These are phyloP conservation scores for Talaromyces sp. DNA, from an alignment of 2,329 filamentous ascomycete species.

Conservation along the genomic window DNA sequence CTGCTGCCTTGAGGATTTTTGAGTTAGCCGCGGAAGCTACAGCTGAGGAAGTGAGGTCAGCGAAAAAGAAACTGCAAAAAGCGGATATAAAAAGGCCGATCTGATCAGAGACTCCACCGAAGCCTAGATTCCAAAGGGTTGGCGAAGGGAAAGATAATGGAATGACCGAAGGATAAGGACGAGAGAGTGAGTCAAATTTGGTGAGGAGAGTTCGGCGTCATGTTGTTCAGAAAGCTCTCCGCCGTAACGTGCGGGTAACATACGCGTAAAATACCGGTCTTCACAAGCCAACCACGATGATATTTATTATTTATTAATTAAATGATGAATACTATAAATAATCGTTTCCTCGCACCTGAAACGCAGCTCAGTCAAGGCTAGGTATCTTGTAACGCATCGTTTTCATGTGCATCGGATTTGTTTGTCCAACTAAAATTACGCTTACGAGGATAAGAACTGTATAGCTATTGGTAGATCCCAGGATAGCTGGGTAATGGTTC, in stretches of 20 bases:
- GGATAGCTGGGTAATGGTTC: not conserved
- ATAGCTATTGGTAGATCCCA: not conserved
- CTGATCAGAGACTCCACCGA: not conserved
- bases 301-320: too few relatives aligned
- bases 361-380: not conserved
- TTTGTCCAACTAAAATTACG: not conserved
- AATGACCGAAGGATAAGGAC: not conserved
- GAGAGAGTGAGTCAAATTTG: not conserved
- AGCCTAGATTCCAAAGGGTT: not conserved
- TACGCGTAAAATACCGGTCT: not conserved
- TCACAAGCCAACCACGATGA: not conserved
- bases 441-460: not conserved
- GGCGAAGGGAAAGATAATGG: not conserved
- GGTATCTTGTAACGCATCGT: not conserved
- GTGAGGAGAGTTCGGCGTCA: constrained; percentile 7
- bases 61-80: not conserved
- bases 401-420: not conserved
- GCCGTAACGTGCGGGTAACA: not conserved
- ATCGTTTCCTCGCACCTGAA: not conserved
- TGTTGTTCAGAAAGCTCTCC: not conserved
- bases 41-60: constrained; percentile 1
- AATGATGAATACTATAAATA: not conserved
- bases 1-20: constrained; percentile 12
- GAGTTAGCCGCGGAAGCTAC: constrained; percentile 12
- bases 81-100: not conserved